A percentile compares a stretch with the other conserved stretches of the same genome.
Conservation (phyloP, 352 stramenopile genomes). For the Aphanomyces stellatus region DNA sequence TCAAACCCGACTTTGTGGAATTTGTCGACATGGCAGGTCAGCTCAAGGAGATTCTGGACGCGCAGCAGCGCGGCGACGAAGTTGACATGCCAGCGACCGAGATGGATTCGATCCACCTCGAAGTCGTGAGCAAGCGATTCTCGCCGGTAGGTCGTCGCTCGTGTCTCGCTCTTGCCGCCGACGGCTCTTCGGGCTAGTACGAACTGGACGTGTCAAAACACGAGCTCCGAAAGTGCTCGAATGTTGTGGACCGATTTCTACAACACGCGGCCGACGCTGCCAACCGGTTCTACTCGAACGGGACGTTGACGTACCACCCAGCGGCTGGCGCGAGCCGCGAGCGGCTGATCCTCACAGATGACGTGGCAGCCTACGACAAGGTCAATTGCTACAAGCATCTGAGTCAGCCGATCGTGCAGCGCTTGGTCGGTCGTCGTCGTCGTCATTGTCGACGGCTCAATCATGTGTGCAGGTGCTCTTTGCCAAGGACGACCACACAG, state of each 20-base stretch:
- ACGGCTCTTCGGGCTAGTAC: constrained; percentile 27
- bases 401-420: constrained; percentile 56
- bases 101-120: constrained; percentile 32
- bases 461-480: constrained; percentile 30
- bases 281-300: constrained; percentile 32
- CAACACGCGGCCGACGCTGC: constrained; percentile 22
- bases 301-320: constrained; percentile 37
- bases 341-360: constrained; percentile 52
- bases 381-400: constrained; percentile 57
- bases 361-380: constrained; percentile 45
- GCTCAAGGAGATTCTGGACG: constrained; percentile 34
- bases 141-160: constrained; percentile 31
- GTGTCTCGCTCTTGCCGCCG: background rate
- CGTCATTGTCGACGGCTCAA: background rate
- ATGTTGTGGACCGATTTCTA: constrained; percentile 46
- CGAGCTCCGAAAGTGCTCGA: constrained; percentile 41
- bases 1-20: background rate
- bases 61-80: constrained; percentile 63
- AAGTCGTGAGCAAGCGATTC: constrained; percentile 50
- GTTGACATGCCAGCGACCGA: constrained; percentile 32
- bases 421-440: constrained; percentile 23
- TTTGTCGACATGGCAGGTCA: background rate
- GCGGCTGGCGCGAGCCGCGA: constrained; percentile 30
- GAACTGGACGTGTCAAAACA: constrained; percentile 38
- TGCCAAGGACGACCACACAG: constrained; percentile 47